phyloP scores from a whole-genome alignment of 148 eudicot species.

The Vaccinium myrtillus region DNA sequence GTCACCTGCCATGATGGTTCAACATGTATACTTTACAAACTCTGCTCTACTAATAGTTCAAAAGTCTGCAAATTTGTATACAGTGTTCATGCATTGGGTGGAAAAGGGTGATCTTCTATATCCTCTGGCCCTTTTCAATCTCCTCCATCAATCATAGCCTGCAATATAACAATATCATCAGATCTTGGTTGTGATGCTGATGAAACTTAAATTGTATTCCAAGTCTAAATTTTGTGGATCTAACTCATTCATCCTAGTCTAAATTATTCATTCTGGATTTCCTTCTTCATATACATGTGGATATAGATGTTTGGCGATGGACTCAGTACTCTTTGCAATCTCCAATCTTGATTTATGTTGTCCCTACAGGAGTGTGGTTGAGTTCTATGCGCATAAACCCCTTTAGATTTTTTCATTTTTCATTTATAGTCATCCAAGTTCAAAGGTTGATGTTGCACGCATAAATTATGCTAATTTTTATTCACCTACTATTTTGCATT shows the following conservation, averaged over 20 bases:
- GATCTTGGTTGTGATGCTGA: neutral
- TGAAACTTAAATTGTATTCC: neutral
- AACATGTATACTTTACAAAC: neutral
- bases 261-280: slow-evolving; percentile 4
- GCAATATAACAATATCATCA: neutral
- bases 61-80: neutral
- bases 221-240: no score
- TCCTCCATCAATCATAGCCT: neutral
- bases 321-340: neutral
- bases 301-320: neutral
- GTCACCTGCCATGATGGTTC: neutral
- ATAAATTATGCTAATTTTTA: neutral
- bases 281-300: neutral
- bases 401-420: neutral
- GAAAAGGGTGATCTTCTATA: neutral
- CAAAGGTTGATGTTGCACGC: neutral
- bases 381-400: neutral
- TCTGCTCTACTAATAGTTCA: neutral
- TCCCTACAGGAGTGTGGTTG: neutral
- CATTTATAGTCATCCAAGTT: neutral
- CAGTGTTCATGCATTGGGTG: neutral
- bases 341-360: neutral
- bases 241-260: neutral
- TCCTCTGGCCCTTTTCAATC: neutral
- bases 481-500: neutral